These are phyloP conservation scores for Spinellus fusiger DNA, from an alignment of 192 early-diverging fungal genomes.

Conservation along the genomic window DNA sequence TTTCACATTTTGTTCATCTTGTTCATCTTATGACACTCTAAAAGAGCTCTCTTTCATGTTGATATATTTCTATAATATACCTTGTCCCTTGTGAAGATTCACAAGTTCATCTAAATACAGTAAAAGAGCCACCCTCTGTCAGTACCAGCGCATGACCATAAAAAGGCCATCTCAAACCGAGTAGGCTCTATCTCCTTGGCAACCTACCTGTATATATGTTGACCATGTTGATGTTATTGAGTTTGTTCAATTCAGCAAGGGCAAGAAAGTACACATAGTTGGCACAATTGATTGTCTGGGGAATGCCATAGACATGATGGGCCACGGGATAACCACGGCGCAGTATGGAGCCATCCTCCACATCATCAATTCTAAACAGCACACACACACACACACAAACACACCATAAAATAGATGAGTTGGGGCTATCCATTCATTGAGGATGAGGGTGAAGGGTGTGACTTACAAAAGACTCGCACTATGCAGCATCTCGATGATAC, in stretches of 20 bases:
- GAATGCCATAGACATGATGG: slow-evolving; percentile 91
- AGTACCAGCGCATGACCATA: too few relatives aligned
- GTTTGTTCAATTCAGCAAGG: slow-evolving; percentile 62
- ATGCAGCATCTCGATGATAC: slow-evolving; percentile 91
- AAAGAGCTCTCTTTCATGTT: too few relatives aligned
- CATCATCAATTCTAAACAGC: slow-evolving; percentile 94
- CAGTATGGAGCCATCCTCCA: slow-evolving; percentile 88
- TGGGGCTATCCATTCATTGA: background rate
- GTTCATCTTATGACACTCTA: too few relatives aligned
- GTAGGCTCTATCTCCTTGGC: too few relatives aligned
- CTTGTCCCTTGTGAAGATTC: slow-evolving; percentile 88
- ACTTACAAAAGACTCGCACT: slow-evolving; percentile 84
- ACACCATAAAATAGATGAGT: too few relatives aligned
- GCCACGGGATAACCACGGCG: slow-evolving; percentile 89
- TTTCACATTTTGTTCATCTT: background rate
- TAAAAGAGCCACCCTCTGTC: too few relatives aligned
- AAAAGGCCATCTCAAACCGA: too few relatives aligned
- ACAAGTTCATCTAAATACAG: slow-evolving; percentile 86
- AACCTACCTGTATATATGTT: slow-evolving; percentile 71
- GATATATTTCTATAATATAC: background rate
- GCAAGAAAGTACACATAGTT: slow-evolving; percentile 98
- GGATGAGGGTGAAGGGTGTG: background rate
- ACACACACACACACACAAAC: too few relatives aligned
- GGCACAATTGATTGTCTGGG: slow-evolving; percentile 92
- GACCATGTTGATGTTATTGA: slow-evolving; percentile 64